These are phyloP conservation scores for Mytilinidion resinicola DNA, from an alignment of 495 filamentous ascomycete species.

Conservation along the genomic window DNA sequence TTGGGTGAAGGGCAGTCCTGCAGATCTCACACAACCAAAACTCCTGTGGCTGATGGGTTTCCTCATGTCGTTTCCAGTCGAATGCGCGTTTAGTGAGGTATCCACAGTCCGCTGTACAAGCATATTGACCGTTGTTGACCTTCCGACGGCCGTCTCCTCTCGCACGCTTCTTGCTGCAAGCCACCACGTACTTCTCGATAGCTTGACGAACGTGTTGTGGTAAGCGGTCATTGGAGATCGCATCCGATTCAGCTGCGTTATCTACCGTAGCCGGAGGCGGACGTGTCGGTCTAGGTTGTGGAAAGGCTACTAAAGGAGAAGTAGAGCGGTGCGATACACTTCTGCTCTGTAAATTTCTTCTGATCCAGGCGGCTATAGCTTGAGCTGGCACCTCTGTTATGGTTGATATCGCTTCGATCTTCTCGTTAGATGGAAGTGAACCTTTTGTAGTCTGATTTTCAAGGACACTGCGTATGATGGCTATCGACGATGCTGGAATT, in stretches of 20 bases:
- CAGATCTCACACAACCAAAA: slow-evolving; percentile 24
- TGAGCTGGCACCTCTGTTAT: slow-evolving; percentile 1
- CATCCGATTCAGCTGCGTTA: background rate
- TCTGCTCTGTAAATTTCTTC: background rate
- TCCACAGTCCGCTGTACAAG: slow-evolving; percentile 22
- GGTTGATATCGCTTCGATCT: slow-evolving; percentile 13
- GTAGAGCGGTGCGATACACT: background rate
- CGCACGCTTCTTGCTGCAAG: slow-evolving; percentile 6
- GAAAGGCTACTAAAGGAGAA: background rate
- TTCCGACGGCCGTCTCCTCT: slow-evolving; percentile 18
- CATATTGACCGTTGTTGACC: slow-evolving; percentile 15
- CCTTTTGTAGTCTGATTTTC: background rate
- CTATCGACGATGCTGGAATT: slow-evolving; percentile 7
- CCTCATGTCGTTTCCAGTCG: slow-evolving; percentile 27
- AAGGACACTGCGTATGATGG: background rate
- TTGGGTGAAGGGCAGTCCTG: slow-evolving; percentile 3
- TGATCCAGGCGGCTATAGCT: slow-evolving; percentile 12
- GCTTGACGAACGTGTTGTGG: background rate
- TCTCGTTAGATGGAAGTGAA: slow-evolving; percentile 4
- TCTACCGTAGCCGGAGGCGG: background rate
- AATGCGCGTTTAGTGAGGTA: slow-evolving; percentile 19
- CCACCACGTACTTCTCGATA: slow-evolving; percentile 16
- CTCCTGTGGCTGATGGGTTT: slow-evolving; percentile 26
- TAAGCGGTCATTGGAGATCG: slow-evolving; percentile 13
- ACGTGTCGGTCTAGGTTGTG: background rate